phyloP scores from a whole-genome alignment of 805 yeast species.

The Ascoidea rubescens region DNA sequence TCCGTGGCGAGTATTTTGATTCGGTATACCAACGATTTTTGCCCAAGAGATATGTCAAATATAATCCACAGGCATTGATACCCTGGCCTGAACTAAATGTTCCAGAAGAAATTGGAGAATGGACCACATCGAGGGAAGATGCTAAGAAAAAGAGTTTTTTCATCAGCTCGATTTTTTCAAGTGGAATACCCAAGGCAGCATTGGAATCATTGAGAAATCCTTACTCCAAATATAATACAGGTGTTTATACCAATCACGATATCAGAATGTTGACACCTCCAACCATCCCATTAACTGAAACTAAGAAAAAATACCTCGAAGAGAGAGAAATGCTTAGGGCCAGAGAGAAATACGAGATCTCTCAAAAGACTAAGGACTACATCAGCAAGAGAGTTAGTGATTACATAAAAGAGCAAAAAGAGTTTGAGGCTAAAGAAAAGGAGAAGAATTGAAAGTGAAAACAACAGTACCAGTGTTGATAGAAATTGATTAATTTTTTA shows the following conservation, averaged over 20 bases:
- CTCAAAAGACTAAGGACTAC: conserved; percentile 40
- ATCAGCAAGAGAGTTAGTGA: conserved; percentile 31
- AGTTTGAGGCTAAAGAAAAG: not conserved
- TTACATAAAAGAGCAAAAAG: conserved; percentile 11
- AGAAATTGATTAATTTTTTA: no score
- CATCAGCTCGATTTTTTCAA: conserved; percentile 48
- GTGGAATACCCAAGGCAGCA: conserved; percentile 60
- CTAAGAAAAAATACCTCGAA: conserved; percentile 44
- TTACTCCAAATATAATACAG: conserved; percentile 51
- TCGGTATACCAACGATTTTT: conserved; percentile 55
- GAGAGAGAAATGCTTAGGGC: conserved; percentile 35
- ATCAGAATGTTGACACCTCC: conserved; percentile 33
- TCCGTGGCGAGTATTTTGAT: conserved; percentile 62
- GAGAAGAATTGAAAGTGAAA: no score
- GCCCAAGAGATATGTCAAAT: conserved; percentile 66
- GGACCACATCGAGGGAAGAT: conserved; percentile 26
- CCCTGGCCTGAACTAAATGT: conserved; percentile 80
- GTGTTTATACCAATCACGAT: conserved; percentile 34
- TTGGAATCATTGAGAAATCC: conserved; percentile 64
- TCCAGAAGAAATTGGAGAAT: conserved; percentile 3
- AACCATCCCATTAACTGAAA: conserved; percentile 58
- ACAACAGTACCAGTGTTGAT: no score
- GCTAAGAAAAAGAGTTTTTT: conserved; percentile 60
- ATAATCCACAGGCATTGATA: conserved; percentile 52
- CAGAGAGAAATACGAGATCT: conserved; percentile 22